Conservation (phyloP, 805 yeast genomes). For the Saccharomycopsis capsularis region DNA sequence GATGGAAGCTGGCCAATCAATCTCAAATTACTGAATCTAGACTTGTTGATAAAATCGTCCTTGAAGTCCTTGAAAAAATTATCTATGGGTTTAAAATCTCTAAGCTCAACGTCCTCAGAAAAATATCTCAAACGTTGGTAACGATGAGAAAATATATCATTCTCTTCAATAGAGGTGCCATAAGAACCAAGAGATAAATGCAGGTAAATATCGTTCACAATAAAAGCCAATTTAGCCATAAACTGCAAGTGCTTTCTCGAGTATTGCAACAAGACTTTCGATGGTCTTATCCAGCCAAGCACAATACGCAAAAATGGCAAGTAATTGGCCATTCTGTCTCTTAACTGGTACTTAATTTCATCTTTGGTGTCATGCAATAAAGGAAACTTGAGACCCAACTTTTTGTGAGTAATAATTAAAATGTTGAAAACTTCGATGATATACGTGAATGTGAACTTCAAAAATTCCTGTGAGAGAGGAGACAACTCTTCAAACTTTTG, state of each 20-base stretch:
- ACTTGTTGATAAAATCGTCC: slow-evolving; percentile 40
- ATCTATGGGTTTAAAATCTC: slow-evolving; percentile 52
- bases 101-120: slow-evolving; percentile 55
- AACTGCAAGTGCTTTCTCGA: slow-evolving; percentile 30
- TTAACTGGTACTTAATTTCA: not conserved
- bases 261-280: slow-evolving; percentile 36
- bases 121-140: slow-evolving; percentile 51
- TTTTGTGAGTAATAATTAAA: slow-evolving; percentile 22
- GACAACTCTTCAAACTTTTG: slow-evolving; percentile 2
- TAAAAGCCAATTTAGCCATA: slow-evolving; percentile 27
- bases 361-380: not conserved
- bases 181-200: slow-evolving; percentile 1
- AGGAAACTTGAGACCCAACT: not conserved
- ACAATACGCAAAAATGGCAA: slow-evolving; percentile 42
- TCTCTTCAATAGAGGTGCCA: not conserved
- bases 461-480: slow-evolving; percentile 23
- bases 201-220: slow-evolving; percentile 28
- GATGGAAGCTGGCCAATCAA: slow-evolving; percentile 30
- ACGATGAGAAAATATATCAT: slow-evolving; percentile 22
- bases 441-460: slow-evolving; percentile 38
- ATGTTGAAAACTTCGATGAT: slow-evolving; percentile 31
- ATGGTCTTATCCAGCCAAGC: slow-evolving; percentile 51
- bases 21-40: slow-evolving; percentile 28
- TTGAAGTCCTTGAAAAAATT: slow-evolving; percentile 54
- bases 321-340: slow-evolving; percentile 19